Percentiles rank a stretch among this genome's conserved stretches.
These are phyloP conservation scores for Omphalotus olearius DNA, from an alignment of 1,284 basidiomycete genomes.

Conservation along the genomic window DNA sequence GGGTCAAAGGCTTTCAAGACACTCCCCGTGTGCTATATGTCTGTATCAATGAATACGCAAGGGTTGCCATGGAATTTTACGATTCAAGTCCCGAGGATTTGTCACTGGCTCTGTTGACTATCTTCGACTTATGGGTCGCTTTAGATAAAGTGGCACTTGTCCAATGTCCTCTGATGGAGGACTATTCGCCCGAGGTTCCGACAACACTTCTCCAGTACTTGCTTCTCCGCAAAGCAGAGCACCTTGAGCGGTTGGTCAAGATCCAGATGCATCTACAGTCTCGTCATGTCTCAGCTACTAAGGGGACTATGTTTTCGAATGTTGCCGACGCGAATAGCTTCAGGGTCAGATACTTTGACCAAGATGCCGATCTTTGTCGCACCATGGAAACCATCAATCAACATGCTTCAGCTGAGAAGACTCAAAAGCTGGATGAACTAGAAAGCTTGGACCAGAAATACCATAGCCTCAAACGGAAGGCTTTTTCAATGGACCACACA, in stretches of 20 bases:
- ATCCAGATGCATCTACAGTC: slow-evolving; percentile 27
- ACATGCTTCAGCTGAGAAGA: too few species aligned
- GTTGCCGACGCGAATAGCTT: not conserved
- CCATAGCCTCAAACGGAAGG: too few species aligned
- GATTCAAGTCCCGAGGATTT: slow-evolving; percentile 32
- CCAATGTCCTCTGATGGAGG: slow-evolving; percentile 29
- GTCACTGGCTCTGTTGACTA: slow-evolving; percentile 33
- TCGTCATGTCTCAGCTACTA: slow-evolving; percentile 19
- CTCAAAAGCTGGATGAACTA: too few species aligned
- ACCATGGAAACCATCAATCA: too few species aligned
- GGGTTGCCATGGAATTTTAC: not conserved
- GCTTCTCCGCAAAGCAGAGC: slow-evolving; percentile 28
- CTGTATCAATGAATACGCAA: not conserved
- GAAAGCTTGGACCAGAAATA: too few species aligned
- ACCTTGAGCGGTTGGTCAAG: slow-evolving; percentile 23
- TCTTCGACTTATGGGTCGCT: slow-evolving; percentile 12
- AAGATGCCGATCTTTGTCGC: slow-evolving; percentile 14
- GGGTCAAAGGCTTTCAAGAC: not conserved
- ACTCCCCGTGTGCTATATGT: not conserved
- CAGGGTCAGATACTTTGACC: slow-evolving; percentile 17
- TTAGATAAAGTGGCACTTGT: slow-evolving; percentile 34
- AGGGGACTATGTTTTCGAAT: slow-evolving; percentile 20
- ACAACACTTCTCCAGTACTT: slow-evolving; percentile 30
- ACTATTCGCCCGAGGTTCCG: slow-evolving; percentile 44
- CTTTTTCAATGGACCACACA: too few species aligned